phyloP scores from a whole-genome alignment of 2,329 filamentous ascomycete species.

The Xylaria multiplex region DNA sequence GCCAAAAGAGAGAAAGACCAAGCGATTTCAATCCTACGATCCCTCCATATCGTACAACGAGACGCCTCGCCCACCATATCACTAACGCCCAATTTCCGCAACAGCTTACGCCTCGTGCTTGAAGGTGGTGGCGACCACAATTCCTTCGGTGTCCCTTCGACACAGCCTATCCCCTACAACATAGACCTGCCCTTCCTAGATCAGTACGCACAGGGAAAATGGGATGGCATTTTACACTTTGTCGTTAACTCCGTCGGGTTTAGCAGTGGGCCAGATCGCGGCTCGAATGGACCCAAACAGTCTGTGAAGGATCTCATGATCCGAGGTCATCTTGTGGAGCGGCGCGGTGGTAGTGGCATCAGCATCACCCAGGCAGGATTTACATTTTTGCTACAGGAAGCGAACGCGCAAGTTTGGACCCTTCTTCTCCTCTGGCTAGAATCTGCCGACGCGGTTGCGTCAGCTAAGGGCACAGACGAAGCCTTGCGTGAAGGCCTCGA shows the following conservation, averaged over 20 bases:
- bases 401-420: constrained; percentile 97
- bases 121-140: constrained; percentile 86
- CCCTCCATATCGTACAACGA: constrained; percentile 87
- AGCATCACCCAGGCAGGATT: constrained; percentile 94
- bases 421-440: constrained; percentile 93
- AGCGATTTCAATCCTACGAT: constrained; percentile 80
- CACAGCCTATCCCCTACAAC: constrained; percentile 67
- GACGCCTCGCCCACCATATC: constrained; percentile 76
- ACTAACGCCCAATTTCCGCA: constrained; percentile 83
- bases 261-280: constrained; percentile 50
- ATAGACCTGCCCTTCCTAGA: constrained; percentile 81
- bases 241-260: constrained; percentile 82
- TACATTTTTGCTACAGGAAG: constrained; percentile 91
- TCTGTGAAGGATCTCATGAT: constrained; percentile 87
- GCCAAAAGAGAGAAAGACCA: constrained; percentile 79
- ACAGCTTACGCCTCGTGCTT: constrained; percentile 84
- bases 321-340: constrained; percentile 81
- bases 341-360: constrained; percentile 59
- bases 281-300: constrained; percentile 68
- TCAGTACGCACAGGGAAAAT: constrained; percentile 84
- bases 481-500: constrained; percentile 72
- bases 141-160: constrained; percentile 89
- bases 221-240: constrained; percentile 96
- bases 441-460: constrained; percentile 71
- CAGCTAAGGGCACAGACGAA: constrained; percentile 49